Conservation (phyloP, 2,329 filamentous ascomycete species). For the Sclerotinia glacialis region DNA sequence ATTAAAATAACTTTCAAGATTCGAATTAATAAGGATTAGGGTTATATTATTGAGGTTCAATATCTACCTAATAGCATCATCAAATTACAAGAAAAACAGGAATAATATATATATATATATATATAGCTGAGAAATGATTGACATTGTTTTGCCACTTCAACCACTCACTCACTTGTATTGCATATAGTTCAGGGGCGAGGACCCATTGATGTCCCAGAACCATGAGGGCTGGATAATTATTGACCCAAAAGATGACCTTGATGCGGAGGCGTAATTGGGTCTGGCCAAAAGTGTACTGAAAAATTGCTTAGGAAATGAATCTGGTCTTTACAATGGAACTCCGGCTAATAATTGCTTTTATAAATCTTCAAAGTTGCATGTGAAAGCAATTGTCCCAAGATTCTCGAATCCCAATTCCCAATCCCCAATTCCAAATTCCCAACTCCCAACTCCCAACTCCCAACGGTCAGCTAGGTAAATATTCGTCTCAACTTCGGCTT, state of each 20-base stretch:
- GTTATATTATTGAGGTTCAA: no score
- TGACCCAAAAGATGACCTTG: conserved; percentile 11
- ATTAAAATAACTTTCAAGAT: no score
- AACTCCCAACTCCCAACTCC: not conserved
- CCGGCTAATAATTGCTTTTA: not conserved
- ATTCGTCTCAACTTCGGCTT: conserved; percentile 5
- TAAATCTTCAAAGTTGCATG: not conserved
- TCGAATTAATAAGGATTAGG: no score
- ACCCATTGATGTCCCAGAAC: conserved; percentile 21
- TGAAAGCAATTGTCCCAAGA: not conserved
- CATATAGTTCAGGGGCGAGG: conserved; percentile 19
- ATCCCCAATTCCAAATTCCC: no score
- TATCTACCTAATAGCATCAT: no score
- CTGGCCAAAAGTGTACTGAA: conserved; percentile 8
- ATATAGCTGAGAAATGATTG: no score
- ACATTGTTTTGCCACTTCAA: no score
- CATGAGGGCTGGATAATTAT: conserved; percentile 14
- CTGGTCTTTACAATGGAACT: not conserved
- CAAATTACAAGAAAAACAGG: no score
- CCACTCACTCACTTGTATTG: no score
- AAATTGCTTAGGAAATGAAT: not conserved
- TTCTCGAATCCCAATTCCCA: not conserved
- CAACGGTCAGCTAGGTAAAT: not conserved
- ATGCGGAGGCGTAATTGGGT: conserved; percentile 18
- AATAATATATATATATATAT: no score